Evolutionary conservation across 371 early-diverging fungal genomes (phyloP).

Genomic region (Mucor velutinosus): DNA sequence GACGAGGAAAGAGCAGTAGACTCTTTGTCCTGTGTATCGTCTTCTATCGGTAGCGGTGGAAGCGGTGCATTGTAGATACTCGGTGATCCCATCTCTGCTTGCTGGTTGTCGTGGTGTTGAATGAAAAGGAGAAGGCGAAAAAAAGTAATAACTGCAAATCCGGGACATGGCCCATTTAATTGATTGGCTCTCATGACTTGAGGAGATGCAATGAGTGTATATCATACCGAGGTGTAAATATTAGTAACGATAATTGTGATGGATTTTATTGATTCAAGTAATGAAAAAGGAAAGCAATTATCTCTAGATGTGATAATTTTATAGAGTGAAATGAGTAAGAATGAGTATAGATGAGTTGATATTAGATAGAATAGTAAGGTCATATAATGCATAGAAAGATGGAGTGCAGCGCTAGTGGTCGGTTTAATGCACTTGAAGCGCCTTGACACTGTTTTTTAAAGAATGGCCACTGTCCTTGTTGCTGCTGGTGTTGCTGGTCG

Average conservation of each 20-base stretch:
- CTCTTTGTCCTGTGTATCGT: background rate
- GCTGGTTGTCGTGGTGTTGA: too few species aligned
- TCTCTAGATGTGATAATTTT: background rate
- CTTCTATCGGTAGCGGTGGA: background rate
- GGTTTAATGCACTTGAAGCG: constrained; percentile 36
- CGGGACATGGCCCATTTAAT: background rate
- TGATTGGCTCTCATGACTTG: background rate
- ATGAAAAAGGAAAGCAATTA: too few species aligned
- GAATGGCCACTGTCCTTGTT: constrained; percentile 10
- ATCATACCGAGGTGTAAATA: too few species aligned
- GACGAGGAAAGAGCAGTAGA: background rate
- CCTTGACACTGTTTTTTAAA: constrained; percentile 28
- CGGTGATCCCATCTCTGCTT: background rate
- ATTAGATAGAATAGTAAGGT: background rate
- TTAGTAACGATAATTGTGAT: too few species aligned
- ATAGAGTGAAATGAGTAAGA: background rate
- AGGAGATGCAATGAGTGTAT: background rate
- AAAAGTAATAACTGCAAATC: background rate
- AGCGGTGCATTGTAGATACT: background rate
- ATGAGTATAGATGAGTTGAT: background rate
- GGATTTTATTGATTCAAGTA: background rate
- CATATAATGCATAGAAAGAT: background rate
- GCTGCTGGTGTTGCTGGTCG: background rate
- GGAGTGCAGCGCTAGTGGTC: background rate
- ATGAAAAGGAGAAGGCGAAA: background rate